Base-by-base conservation (phyloP, 257 asterid genomes). In the Solanum bulbocastanum region DNA sequence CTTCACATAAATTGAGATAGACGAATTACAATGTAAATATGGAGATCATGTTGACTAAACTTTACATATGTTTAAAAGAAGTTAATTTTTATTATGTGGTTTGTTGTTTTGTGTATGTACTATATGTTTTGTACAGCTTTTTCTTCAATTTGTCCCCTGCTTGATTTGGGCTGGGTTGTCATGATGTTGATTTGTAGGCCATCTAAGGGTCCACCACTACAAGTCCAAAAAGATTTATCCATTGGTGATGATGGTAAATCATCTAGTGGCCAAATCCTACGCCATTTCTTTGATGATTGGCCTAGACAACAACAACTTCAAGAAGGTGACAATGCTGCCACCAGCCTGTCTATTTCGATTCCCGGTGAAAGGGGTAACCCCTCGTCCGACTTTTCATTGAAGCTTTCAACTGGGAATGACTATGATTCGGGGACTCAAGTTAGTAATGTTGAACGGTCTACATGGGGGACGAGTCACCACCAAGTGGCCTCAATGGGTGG, bases 211-310 rank as follows among this genome's bases (percentile, higher is more conserved):
- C 92, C 90, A 71, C 92, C 90, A 65, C 84, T 87, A 39, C 89
- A 90, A 86, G 65, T 52, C 87, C 93, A 85, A 84, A 89, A 88
- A 40, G 91, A 85, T 62, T 89, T 32, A 37, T 62, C 66, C 20
- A 56, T 56, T 56, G 66, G 25, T 56, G 66, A 20, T 20, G 25
- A 20, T 20, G 25, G 25, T 56, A 56, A 56, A 56, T 56, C 66
- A 56, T 56, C 91, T 30, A 84, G 83, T 18, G 94, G 90, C 13
- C 96, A 91, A 78, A 91, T 90, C 22, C 98, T 96, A 2, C 91
- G 96, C 3, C 97, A 75, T 87, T 97, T 97, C 91, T 92, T 97
- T 30, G 98, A 94, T 52, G 99, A 94, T 65, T 96, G 98, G 99
- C 97, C 98, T 11, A 90, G 93, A 58, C 90, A 96, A 56, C 90